phyloP scores from a whole-genome alignment of 257 asterid genomes.

The Verbascum thapsus region DNA sequence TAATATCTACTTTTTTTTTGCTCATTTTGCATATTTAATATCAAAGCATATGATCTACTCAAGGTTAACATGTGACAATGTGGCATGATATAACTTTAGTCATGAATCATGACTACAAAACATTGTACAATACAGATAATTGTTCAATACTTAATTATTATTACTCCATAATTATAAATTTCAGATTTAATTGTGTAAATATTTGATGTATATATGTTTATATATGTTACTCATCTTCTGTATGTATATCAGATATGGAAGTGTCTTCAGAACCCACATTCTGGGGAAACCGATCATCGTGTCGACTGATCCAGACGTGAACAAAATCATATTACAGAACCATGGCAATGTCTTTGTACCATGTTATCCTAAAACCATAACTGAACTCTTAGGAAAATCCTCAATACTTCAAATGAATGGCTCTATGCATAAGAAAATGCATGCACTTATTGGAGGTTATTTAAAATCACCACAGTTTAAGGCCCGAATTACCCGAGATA shows the following conservation, averaged over 20 bases:
- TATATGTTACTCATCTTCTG: not conserved
- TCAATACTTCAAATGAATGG: conserved; percentile 86
- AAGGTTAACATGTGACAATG: no score
- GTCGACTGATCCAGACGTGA: conserved; percentile 84
- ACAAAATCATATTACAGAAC: conserved; percentile 65
- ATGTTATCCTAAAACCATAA: conserved; percentile 84
- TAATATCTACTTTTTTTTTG: no score
- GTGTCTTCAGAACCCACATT: conserved; percentile 82
- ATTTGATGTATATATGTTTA: no score
- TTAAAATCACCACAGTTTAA: conserved; percentile 71
- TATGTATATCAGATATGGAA: conserved; percentile 64
- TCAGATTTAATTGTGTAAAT: no score
- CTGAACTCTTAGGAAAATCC: conserved; percentile 75
- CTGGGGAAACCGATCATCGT: conserved; percentile 82
- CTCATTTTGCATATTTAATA: no score
- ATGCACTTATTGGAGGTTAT: conserved; percentile 70
- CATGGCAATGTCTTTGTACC: conserved; percentile 71
- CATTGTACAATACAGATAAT: no score
- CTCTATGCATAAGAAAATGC: conserved; percentile 65
- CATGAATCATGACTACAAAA: no score
- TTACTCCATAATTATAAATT: no score
- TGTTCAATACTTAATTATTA: no score
- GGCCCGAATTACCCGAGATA: conserved; percentile 60
- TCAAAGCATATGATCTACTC: no score
- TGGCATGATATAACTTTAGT: no score